phyloP scores from a whole-genome alignment of 805 yeast species.

The Nakazawaea pomicola region DNA sequence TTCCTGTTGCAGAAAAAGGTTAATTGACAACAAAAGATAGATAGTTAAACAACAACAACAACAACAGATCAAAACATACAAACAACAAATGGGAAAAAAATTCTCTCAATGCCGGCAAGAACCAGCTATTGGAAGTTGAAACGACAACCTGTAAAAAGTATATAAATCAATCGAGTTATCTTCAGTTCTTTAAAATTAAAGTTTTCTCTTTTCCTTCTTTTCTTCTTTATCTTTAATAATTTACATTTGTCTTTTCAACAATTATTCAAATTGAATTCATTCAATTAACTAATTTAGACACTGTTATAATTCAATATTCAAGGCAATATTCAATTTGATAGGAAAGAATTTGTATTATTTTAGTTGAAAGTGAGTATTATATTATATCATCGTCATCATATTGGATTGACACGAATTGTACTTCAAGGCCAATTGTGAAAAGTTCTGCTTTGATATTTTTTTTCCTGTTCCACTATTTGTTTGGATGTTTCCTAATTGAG shows the following conservation, averaged over 20 bases:
- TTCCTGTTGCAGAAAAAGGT: slow-evolving; percentile 3
- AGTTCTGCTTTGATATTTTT: no score
- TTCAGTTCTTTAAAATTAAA: not conserved
- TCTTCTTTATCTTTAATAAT: not conserved
- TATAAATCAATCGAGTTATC: slow-evolving; percentile 5
- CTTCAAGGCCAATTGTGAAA: not conserved
- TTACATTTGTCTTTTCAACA: not conserved
- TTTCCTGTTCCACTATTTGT: no score
- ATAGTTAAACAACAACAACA: not conserved
- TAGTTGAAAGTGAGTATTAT: slow-evolving; percentile 1
- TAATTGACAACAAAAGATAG: slow-evolving; percentile 3
- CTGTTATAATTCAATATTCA: not conserved
- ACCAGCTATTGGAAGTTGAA: not conserved
- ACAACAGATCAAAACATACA: slow-evolving; percentile 2
- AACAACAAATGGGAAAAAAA: no score
- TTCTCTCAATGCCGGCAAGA: no score
- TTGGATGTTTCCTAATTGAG: no score
- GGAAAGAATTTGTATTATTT: slow-evolving; percentile 4
- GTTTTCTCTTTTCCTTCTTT: not conserved
- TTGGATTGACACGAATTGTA: not conserved
- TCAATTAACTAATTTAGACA: no score
- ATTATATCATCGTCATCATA: not conserved
- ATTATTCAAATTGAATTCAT: no score
- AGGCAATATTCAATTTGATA: not conserved
- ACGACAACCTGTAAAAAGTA: not conserved